Evolutionary conservation across 2,329 filamentous ascomycete genomes (phyloP).

Genomic region (Sclerotinia minor): DNA sequence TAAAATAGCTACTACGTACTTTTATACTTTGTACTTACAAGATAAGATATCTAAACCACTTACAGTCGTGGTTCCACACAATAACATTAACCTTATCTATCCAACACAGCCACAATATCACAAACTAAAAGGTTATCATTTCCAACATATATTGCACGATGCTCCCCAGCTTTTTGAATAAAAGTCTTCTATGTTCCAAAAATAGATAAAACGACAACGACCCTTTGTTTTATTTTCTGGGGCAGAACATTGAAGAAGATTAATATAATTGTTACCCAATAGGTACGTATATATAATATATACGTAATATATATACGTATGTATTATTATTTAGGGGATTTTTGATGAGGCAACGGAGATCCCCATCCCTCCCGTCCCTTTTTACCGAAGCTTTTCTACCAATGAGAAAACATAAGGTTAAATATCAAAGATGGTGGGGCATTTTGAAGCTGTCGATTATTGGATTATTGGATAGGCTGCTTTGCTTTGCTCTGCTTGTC

Average conservation of each 20-base stretch:
- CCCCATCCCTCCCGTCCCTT: not conserved
- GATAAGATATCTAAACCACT: not conserved
- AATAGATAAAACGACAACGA: constrained; percentile 10
- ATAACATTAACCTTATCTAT: not conserved
- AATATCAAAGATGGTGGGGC: not conserved
- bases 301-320: no score
- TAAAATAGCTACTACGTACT: no score
- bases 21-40: not conserved
- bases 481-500: not conserved
- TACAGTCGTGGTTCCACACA: not conserved
- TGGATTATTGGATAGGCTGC: no score
- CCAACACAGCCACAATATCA: constrained; percentile 5
- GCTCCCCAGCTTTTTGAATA: not conserved
- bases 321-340: no score
- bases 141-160: not conserved
- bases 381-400: not conserved
- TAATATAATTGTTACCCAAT: no score
- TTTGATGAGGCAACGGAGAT: not conserved
- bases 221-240: not conserved
- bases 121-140: not conserved
- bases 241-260: not conserved
- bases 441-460: not conserved
- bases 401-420: not conserved
- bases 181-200: not conserved
- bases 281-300: no score